Conservation (phyloP, 495 filamentous ascomycete species). For the Penicillium roqueforti region DNA sequence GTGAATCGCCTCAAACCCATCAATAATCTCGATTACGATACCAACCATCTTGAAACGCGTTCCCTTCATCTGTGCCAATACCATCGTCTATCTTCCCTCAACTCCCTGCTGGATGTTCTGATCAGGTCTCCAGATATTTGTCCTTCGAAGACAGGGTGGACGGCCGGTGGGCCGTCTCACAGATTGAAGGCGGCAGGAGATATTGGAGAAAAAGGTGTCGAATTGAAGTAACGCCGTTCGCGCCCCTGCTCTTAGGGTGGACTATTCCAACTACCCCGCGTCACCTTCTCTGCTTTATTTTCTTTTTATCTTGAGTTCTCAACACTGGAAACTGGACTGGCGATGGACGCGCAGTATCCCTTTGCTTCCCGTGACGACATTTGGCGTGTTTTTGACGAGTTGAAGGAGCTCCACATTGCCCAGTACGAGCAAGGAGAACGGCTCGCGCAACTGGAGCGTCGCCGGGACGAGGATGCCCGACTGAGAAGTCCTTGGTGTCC, state of each 20-base stretch:
- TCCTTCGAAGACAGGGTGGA: constrained; percentile 34
- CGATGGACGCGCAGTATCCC: constrained; percentile 62
- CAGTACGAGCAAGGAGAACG: constrained; percentile 81
- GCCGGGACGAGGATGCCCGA: constrained; percentile 75
- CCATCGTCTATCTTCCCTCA: background rate
- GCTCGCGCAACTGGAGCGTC: constrained; percentile 71
- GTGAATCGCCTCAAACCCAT: background rate
- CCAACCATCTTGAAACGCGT: background rate
- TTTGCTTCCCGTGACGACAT: constrained; percentile 72
- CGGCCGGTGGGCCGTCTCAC: constrained; percentile 48
- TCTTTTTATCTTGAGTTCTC: background rate
- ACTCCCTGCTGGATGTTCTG: constrained; percentile 17
- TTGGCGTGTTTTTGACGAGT: constrained; percentile 81
- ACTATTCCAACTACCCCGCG: background rate
- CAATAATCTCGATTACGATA: background rate
- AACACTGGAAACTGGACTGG: constrained; percentile 9
- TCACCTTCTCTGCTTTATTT: constrained; percentile 3
- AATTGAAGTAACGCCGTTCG: background rate
- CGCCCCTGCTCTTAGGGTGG: background rate
- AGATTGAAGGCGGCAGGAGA: constrained; percentile 36
- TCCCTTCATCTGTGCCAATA: background rate
- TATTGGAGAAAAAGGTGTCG: constrained; percentile 9
- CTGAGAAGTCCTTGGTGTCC: constrained; percentile 82
- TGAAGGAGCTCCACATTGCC: constrained; percentile 74
- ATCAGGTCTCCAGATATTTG: constrained; percentile 15